These are phyloP conservation scores for Nissolia schottii DNA, from an alignment of 306 rosid genomes.

Conservation along the genomic window DNA sequence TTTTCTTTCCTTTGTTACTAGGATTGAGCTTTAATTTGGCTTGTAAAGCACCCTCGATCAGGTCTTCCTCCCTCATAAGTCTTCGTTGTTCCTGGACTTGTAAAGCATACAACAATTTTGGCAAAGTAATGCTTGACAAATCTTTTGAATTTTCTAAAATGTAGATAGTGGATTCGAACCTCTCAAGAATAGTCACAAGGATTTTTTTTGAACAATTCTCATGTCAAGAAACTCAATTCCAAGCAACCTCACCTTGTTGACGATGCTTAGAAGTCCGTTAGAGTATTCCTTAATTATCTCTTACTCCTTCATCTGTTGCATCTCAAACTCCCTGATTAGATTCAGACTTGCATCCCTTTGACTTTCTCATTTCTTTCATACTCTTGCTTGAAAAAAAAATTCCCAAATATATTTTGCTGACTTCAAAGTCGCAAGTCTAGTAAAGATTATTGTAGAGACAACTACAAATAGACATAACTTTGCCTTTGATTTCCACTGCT, in stretches of 20 bases:
- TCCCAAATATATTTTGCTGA: background rate
- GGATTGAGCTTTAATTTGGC: background rate
- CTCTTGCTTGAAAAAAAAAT: too few relatives aligned
- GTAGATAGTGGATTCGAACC: background rate
- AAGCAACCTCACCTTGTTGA: too few relatives aligned
- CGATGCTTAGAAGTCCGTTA: too few relatives aligned
- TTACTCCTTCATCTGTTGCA: background rate
- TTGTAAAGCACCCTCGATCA: too few relatives aligned
- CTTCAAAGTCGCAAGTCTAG: background rate
- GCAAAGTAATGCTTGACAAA: too few relatives aligned
- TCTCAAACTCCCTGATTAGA: background rate
- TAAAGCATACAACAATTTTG: background rate
- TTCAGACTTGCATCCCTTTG: constrained; percentile 10
- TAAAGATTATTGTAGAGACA: background rate
- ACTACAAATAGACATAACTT: too few relatives aligned
- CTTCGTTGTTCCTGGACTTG: background rate
- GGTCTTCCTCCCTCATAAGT: background rate
- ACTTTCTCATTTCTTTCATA: background rate
- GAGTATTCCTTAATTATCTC: too few relatives aligned
- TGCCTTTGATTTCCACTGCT: background rate
- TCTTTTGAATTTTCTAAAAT: background rate
- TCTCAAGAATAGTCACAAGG: background rate
- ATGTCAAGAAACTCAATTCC: background rate
- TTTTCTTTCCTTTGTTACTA: background rate
- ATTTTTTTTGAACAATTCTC: background rate